Evolutionary conservation across 2,329 filamentous ascomycete genomes (phyloP), one percentile per base, ranked within the genome.

Genomic region (Botrytis paeoniae): DNA sequence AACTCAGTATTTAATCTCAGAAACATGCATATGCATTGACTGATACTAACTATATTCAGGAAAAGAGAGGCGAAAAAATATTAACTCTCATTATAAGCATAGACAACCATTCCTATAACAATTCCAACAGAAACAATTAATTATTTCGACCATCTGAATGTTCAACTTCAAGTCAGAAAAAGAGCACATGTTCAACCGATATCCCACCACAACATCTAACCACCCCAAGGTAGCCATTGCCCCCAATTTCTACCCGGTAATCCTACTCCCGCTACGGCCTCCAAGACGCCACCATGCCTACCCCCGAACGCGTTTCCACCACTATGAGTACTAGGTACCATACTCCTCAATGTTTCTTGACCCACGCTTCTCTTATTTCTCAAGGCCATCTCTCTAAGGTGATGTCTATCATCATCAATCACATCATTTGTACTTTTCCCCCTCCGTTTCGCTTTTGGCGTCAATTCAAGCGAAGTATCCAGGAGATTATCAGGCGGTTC

Each of bases 311-410:
- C 61, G 25, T 70, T 73, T 1, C 72, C 74, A 43, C 72, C 74
- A 51, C 73, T 64, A 69, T 74, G 74, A 25, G 76, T 64, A 68
- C 76, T 78, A 37, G 76, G 76, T 3, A 75, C 76, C 41, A 78
- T 76, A 63, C 77, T 78, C 45, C 75, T 73, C 70, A 78, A 59
- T 0, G 74, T 76, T 68, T 78, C 76, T 20, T 74, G 73, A 0
- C 77, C 77, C 16, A 78, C 69, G 66, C 76, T 77, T 41, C 77
- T 76, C 64, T 78, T 76, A 54, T 77, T 78, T 51, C 72, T 75
- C 41, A 78, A 35, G 0, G 76, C 77, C 32, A 75, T 62, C 37
- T 77, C 66, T 69, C 66, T 75, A n/a, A 78, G 75, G 7, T 72
- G 69, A 6, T 72, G 61, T 16, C 75, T 71, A 57, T 74, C 74